A percentile compares a stretch with the other conserved stretches of the same genome.
phyloP scores from a whole-genome alignment of 352 stramenopile genomes.

The Phytophthora cactorum region DNA sequence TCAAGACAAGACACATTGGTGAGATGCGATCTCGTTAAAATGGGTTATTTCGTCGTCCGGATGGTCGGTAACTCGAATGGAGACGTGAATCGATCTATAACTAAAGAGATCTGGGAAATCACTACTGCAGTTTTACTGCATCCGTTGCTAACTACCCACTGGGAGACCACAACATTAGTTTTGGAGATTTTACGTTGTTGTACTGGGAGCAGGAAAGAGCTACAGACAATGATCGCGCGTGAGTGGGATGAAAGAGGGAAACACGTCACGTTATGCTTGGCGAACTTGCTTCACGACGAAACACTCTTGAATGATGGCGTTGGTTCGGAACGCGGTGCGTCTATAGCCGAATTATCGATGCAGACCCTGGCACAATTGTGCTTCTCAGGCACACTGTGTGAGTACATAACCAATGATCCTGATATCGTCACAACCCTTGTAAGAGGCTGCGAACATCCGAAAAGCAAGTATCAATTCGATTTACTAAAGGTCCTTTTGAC shows the following conservation, averaged over 20 bases:
- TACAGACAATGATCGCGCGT: background rate
- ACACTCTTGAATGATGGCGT: background rate
- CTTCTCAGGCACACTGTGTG: slow-evolving; percentile 5
- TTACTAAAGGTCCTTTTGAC: slow-evolving; percentile 9
- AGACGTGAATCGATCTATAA: background rate
- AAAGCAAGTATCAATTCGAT: background rate
- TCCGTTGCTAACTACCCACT: background rate
- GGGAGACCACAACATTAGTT: background rate
- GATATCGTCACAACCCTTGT: slow-evolving; percentile 8
- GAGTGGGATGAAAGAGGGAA: slow-evolving; percentile 18
- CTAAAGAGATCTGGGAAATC: slow-evolving; percentile 18
- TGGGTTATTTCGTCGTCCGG: slow-evolving; percentile 8
- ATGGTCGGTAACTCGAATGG: slow-evolving; percentile 1
- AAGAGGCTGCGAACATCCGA: background rate
- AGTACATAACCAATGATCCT: slow-evolving; percentile 4
- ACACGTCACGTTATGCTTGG: slow-evolving; percentile 10
- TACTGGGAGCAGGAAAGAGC: background rate
- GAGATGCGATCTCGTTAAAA: slow-evolving; percentile 2
- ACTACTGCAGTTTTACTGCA: slow-evolving; percentile 1
- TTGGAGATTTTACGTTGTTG: slow-evolving; percentile 10
- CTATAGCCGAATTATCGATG: slow-evolving; percentile 5
- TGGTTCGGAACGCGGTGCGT: background rate
- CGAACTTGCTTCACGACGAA: background rate
- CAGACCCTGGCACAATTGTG: background rate
- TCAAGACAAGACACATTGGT: background rate